A percentile compares a stretch with the other conserved stretches of the same genome.
Evolutionary conservation across 129 eudicot species (phyloP).

Genomic region (Pittosporum tobira): DNA sequence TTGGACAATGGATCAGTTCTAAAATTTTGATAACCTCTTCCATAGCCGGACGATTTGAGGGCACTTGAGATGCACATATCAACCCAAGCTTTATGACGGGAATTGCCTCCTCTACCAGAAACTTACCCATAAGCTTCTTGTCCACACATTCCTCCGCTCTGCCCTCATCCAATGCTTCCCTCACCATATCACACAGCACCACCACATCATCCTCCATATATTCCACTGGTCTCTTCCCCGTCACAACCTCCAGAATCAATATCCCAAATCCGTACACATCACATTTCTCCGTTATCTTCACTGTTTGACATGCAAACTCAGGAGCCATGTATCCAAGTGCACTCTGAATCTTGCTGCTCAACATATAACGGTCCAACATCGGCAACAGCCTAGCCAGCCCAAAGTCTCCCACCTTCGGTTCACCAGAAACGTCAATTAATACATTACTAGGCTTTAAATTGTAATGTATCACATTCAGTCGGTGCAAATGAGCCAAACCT

Average conservation of each 20-base stretch:
- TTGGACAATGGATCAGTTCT: conserved; percentile 68
- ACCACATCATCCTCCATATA: conserved; percentile 92
- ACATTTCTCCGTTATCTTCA: conserved; percentile 85
- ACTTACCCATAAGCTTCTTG: conserved; percentile 35
- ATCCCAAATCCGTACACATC: conserved; percentile 91
- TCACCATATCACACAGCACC: conserved; percentile 75
- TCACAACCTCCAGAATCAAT: conserved; percentile 56
- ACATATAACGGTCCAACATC: conserved; percentile 54
- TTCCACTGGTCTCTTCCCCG: conserved; percentile 82
- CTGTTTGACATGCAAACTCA: conserved; percentile 75
- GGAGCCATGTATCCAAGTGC: conserved; percentile 95
- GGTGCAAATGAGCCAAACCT: conserved; percentile 73
- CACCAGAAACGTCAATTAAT: conserved; percentile 50
- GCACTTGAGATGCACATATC: conserved; percentile 85
- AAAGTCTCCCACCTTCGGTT: conserved; percentile 71
- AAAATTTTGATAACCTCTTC: conserved; percentile 75
- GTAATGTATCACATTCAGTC: conserved; percentile 53
- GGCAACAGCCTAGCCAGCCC: conserved; percentile 67
- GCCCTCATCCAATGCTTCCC: conserved; percentile 62
- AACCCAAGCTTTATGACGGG: conserved; percentile 79
- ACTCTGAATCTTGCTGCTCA: conserved; percentile 83
- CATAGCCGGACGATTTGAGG: conserved; percentile 85
- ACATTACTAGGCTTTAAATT: conserved; percentile 66
- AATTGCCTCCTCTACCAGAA: conserved; percentile 54
- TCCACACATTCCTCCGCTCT: conserved; percentile 63